phyloP scores from a whole-genome alignment of 2,329 filamentous ascomycete genomes.

The Domatiomyces catenatus region DNA sequence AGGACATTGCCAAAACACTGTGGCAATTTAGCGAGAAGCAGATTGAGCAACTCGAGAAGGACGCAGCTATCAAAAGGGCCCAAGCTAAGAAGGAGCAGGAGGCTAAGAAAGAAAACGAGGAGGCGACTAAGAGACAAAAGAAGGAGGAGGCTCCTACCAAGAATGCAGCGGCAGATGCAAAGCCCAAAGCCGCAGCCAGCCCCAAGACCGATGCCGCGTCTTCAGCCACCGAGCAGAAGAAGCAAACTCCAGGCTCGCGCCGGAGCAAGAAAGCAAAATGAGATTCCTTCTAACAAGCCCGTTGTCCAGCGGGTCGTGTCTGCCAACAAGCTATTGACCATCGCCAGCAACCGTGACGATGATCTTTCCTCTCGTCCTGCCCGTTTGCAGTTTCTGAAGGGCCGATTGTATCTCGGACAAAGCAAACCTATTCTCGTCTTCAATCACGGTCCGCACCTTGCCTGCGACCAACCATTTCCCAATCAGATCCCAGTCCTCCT shows the following conservation, averaged over 20 bases:
- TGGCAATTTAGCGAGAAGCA: conserved; percentile 83
- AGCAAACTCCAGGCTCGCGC: conserved; percentile 25
- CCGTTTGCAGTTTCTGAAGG: conserved; percentile 23
- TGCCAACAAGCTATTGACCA: not conserved
- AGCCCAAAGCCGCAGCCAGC: not conserved
- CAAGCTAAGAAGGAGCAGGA: conserved; percentile 39
- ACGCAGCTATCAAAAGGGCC: conserved; percentile 49
- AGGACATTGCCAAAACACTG: conserved; percentile 63
- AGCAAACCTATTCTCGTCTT: conserved; percentile 38
- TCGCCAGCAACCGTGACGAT: not conserved
- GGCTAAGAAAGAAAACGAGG: conserved; percentile 11
- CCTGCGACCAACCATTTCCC: conserved; percentile 42
- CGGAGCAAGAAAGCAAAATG: conserved; percentile 24
- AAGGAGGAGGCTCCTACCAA: conserved; percentile 14
- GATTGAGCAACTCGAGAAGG: conserved; percentile 67
- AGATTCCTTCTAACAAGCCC: not conserved
- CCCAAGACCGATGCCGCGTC: not conserved
- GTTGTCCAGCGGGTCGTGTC: too few species aligned
- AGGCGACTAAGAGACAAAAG: conserved; percentile 14
- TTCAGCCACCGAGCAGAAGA: conserved; percentile 11
- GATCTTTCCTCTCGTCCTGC: conserved; percentile 27
- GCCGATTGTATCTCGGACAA: conserved; percentile 32
- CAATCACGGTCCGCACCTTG: conserved; percentile 25
- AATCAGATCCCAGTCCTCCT: conserved; percentile 34
- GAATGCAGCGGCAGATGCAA: conserved; percentile 10